These are phyloP conservation scores for Phlebiopsis flavidoalba DNA, from an alignment of 768 basidiomycete species.

Conservation along the genomic window DNA sequence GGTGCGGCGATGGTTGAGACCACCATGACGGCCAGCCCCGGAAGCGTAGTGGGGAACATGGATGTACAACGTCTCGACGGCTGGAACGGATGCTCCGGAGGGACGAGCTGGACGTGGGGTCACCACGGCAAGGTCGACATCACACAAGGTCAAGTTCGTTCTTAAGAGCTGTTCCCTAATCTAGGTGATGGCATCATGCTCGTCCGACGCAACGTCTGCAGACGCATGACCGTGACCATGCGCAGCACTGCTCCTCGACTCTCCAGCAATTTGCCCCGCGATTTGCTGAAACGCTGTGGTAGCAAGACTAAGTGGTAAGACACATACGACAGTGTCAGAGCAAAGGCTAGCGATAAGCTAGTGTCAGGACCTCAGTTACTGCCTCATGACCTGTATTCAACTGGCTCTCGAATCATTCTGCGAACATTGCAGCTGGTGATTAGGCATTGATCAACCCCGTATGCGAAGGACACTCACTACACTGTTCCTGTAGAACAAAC, in stretches of 20 bases:
- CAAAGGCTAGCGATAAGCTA: too few species aligned
- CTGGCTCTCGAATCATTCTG: slow-evolving; percentile 1
- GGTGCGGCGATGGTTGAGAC: slow-evolving; percentile 10
- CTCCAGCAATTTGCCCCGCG: too few species aligned
- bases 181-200: background rate
- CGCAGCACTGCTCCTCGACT: too few species aligned
- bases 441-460: background rate
- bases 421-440: background rate
- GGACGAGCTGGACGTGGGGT: background rate
- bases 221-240: too few species aligned
- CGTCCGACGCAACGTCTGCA: background rate
- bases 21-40: background rate
- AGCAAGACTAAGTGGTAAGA: too few species aligned
- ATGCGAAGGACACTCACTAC: background rate
- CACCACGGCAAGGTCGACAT: background rate
- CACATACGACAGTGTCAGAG: too few species aligned
- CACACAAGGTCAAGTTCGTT: background rate
- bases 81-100: background rate
- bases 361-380: too few species aligned
- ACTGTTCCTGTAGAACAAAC: background rate
- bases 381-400: too few species aligned
- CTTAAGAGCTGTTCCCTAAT: background rate
- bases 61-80: background rate
- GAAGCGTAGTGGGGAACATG: background rate
- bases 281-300: too few species aligned